Percentiles rank a stretch among this genome's conserved stretches.
These are phyloP conservation scores for Beauveria sp. DNA, from an alignment of 2,329 filamentous ascomycete genomes.

Conservation along the genomic window DNA sequence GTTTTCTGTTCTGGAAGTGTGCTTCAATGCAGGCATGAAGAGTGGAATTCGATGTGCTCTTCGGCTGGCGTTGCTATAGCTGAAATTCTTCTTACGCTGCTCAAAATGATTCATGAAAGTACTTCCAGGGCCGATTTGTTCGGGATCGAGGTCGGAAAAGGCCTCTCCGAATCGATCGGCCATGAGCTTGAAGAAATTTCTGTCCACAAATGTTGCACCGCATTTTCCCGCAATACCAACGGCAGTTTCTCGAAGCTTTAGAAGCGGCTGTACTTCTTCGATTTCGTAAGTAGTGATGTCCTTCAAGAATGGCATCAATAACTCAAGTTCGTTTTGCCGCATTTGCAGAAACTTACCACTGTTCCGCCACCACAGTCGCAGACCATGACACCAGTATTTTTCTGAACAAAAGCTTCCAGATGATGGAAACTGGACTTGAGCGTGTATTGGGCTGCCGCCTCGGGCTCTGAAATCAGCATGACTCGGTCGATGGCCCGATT, in stretches of 20 bases:
- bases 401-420: conserved; percentile 43
- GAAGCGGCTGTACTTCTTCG: not conserved
- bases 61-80: not conserved
- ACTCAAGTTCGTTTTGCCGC: no score
- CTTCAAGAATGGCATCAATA: not conserved
- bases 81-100: conserved; percentile 14
- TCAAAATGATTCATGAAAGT: conserved; percentile 15
- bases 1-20: not conserved
- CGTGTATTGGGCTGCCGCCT: conserved; percentile 10
- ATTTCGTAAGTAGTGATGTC: conserved; percentile 3
- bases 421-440: conserved; percentile 7
- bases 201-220: conserved; percentile 12
- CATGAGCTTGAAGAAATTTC: conserved; percentile 13
- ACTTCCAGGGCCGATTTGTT: conserved; percentile 14
- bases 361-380: conserved; percentile 7
- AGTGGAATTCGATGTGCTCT: not conserved
- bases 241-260: not conserved
- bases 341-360: not conserved
- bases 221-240: conserved; percentile 12
- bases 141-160: not conserved
- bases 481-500: conserved; percentile 1
- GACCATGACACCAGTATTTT: not conserved
- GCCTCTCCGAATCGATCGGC: conserved; percentile 11
- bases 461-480: conserved; percentile 13
- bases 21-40: not conserved